Percentiles rank a stretch among this genome's conserved stretches.
Conservation (phyloP, 768 basidiomycete genomes). For the Hirschioporus abietinus region DNA sequence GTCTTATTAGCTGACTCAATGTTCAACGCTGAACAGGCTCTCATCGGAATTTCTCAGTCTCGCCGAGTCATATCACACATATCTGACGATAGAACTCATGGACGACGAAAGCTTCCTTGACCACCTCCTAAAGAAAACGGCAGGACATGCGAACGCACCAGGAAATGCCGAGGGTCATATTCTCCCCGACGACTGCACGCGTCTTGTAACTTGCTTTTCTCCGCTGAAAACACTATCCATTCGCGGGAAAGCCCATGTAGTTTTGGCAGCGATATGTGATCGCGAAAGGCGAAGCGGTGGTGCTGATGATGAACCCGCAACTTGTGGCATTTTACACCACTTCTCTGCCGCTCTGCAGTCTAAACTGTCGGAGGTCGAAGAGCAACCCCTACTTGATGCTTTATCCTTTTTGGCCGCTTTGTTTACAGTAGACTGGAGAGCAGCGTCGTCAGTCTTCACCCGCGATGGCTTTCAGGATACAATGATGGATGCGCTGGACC, state of each 20-base stretch:
- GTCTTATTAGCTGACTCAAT: too few species aligned
- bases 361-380: constrained; percentile 51
- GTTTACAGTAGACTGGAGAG: constrained; percentile 74
- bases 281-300: constrained; percentile 39
- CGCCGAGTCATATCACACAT: not conserved
- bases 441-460: constrained; percentile 60
- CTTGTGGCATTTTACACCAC: constrained; percentile 41
- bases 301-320: constrained; percentile 39
- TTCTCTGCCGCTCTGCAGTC: constrained; percentile 47
- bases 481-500: constrained; percentile 65
- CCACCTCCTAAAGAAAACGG: not conserved
- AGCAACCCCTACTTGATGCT: constrained; percentile 46
- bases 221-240: constrained; percentile 37
- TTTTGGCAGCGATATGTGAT: constrained; percentile 65
- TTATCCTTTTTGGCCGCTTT: constrained; percentile 70
- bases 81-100: not conserved
- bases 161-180: not conserved
- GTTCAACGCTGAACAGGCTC: too few species aligned
- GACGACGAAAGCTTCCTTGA: not conserved
- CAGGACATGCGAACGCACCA: not conserved
- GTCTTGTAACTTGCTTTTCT: constrained; percentile 46
- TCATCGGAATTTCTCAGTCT: not conserved
- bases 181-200: constrained; percentile 44
- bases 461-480: constrained; percentile 59
- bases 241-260: constrained; percentile 67